phyloP scores from a whole-genome alignment of 1,284 basidiomycete genomes.

The Mycosarcoma mackinlayi region DNA sequence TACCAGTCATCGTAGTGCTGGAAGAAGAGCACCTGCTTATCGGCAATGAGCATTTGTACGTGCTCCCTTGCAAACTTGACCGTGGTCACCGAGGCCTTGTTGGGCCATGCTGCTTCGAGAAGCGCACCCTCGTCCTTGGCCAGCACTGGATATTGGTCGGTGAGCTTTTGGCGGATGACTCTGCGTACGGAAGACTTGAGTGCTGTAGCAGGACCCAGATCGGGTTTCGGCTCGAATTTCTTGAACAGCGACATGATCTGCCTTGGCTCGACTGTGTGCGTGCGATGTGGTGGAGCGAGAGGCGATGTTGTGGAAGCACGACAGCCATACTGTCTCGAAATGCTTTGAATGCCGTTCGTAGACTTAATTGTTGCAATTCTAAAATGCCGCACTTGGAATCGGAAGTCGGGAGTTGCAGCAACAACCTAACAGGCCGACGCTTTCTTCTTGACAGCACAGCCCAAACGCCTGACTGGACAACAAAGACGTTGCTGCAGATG shows the following conservation, averaged over 20 bases:
- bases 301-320: too few relatives aligned
- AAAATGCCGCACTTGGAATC: too few relatives aligned
- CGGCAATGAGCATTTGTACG: slow-evolving; percentile 88
- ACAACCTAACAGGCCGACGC: slow-evolving; percentile 21
- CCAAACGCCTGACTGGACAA: not conserved
- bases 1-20: slow-evolving; percentile 96
- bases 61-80: slow-evolving; percentile 95
- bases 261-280: not conserved
- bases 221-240: slow-evolving; percentile 75
- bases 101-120: slow-evolving; percentile 94
- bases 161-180: slow-evolving; percentile 81
- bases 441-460: slow-evolving; percentile 15
- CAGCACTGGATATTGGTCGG: slow-evolving; percentile 80
- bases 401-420: slow-evolving; percentile 16
- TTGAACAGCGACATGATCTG: slow-evolving; percentile 66
- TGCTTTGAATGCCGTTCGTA: not conserved
- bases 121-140: slow-evolving; percentile 72
- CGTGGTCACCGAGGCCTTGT: slow-evolving; percentile 92
- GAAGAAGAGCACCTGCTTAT: slow-evolving; percentile 89
- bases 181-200: slow-evolving; percentile 95
- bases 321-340: too few relatives aligned
- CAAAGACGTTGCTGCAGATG: not conserved
- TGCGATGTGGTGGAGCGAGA: too few relatives aligned
- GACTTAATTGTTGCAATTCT: slow-evolving; percentile 4
- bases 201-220: slow-evolving; percentile 91